These are phyloP conservation scores for Xerocomus potaroensis DNA, from an alignment of 768 basidiomycete species.

Conservation along the genomic window DNA sequence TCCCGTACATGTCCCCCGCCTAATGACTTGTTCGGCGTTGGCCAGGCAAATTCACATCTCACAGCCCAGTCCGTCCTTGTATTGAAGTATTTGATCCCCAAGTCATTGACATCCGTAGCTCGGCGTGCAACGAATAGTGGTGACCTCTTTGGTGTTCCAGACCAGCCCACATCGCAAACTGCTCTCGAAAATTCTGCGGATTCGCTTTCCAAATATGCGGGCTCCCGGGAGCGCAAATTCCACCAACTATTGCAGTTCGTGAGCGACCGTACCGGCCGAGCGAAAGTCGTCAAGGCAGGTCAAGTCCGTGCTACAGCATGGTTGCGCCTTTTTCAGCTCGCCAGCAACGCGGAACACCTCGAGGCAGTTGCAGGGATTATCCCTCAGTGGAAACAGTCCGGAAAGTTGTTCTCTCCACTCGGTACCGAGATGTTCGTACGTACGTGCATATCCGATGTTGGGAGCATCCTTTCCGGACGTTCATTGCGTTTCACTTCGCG, in stretches of 20 bases:
- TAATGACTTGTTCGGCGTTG: constrained; percentile 4
- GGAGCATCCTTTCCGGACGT: background rate
- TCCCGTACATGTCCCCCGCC: background rate
- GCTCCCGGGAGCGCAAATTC: constrained; percentile 21
- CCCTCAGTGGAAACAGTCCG: constrained; percentile 46
- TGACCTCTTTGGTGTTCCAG: constrained; percentile 9
- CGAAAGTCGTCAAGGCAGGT: constrained; percentile 26
- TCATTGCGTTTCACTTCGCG: background rate
- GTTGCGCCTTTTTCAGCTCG: constrained; percentile 48
- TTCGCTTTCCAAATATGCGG: background rate
- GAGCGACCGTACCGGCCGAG: constrained; percentile 25
- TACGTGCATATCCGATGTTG: constrained; percentile 32
- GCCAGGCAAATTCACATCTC: constrained; percentile 18
- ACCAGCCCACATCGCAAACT: constrained; percentile 1
- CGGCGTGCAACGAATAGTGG: constrained; percentile 9
- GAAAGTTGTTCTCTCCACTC: constrained; percentile 34
- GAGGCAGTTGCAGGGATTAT: constrained; percentile 42
- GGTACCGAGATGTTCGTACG: constrained; percentile 51
- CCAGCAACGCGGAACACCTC: constrained; percentile 47
- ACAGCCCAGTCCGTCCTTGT: constrained; percentile 19
- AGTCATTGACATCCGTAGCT: constrained; percentile 12
- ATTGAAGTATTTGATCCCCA: background rate
- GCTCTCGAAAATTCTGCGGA: background rate
- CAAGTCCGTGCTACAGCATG: constrained; percentile 46
- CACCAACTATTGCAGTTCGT: constrained; percentile 24